Conservation (phyloP, 208 protist genomes). For the Trypanosoma brucei region DNA sequence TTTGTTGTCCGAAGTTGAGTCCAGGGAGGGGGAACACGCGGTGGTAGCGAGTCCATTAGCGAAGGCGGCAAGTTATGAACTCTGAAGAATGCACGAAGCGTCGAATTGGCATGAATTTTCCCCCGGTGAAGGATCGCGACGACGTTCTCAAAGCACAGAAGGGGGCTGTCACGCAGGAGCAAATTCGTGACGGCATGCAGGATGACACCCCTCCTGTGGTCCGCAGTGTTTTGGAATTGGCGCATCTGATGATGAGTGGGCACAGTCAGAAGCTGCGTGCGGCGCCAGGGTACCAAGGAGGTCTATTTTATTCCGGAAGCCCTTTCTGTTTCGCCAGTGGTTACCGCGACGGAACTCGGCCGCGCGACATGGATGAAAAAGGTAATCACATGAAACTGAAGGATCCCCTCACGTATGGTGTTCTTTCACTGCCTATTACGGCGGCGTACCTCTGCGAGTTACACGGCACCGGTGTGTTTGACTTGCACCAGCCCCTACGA, state of each 20-base stretch:
- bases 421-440: conserved; percentile 64
- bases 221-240: conserved; percentile 73
- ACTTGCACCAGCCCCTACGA: conserved; percentile 45
- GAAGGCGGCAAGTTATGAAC: no score
- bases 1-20: neutral
- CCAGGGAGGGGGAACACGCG: neutral
- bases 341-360: conserved; percentile 63
- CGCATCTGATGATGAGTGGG: conserved; percentile 72
- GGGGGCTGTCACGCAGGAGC: conserved; percentile 39
- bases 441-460: conserved; percentile 71
- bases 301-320: conserved; percentile 69
- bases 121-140: conserved; percentile 54
- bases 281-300: conserved; percentile 69
- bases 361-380: conserved; percentile 77
- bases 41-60: neutral
- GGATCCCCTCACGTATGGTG: conserved; percentile 73
- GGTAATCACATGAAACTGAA: conserved; percentile 80
- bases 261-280: conserved; percentile 75
- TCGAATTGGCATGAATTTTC: conserved; percentile 61
- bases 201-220: conserved; percentile 75
- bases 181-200: conserved; percentile 51
- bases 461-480: conserved; percentile 56
- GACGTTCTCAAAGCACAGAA: conserved; percentile 42
- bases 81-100: neutral
- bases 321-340: conserved; percentile 81